Evolutionary conservation across 2,329 filamentous ascomycete species (phyloP).

Genomic region (Exophiala oligosperma): DNA sequence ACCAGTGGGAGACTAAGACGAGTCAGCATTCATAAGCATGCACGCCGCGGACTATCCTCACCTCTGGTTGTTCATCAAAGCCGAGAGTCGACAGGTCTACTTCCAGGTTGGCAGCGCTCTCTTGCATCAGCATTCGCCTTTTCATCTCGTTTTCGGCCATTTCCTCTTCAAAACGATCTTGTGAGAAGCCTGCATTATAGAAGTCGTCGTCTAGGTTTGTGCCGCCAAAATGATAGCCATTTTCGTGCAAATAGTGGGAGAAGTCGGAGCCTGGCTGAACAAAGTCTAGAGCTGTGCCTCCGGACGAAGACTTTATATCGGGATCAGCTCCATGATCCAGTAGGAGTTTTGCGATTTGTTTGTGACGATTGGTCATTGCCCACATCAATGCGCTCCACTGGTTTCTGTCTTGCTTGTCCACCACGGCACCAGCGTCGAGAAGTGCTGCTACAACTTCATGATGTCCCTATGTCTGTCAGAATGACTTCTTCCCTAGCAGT

Average conservation of each 20-base stretch:
- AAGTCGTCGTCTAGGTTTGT: constrained; percentile 69
- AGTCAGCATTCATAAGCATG: constrained; percentile 24
- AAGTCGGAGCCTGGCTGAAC: constrained; percentile 94
- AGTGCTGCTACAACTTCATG: constrained; percentile 82
- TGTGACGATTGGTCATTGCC: constrained; percentile 98
- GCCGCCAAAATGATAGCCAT: constrained; percentile 70
- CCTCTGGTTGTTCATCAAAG: constrained; percentile 88
- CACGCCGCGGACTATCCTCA: constrained; percentile 46
- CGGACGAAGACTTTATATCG: constrained; percentile 90
- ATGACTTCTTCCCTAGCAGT: neutral
- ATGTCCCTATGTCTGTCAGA: constrained; percentile 58
- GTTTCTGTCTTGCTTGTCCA: constrained; percentile 92
- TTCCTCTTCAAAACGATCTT: constrained; percentile 95
- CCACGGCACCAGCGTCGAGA: constrained; percentile 79
- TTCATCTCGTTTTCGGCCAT: constrained; percentile 96
- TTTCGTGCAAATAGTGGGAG: constrained; percentile 90
- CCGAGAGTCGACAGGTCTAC: constrained; percentile 95
- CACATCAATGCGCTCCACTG: constrained; percentile 99
- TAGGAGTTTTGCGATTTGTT: constrained; percentile 88
- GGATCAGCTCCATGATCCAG: constrained; percentile 94
- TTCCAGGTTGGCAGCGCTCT: constrained; percentile 94
- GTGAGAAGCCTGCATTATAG: constrained; percentile 80
- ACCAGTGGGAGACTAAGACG: constrained; percentile 62
- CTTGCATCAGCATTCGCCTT: constrained; percentile 93
- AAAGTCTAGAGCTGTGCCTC: constrained; percentile 93